Evolutionary conservation across 441 rosid genomes (phyloP).

Genomic region (Sinapis alba): DNA sequence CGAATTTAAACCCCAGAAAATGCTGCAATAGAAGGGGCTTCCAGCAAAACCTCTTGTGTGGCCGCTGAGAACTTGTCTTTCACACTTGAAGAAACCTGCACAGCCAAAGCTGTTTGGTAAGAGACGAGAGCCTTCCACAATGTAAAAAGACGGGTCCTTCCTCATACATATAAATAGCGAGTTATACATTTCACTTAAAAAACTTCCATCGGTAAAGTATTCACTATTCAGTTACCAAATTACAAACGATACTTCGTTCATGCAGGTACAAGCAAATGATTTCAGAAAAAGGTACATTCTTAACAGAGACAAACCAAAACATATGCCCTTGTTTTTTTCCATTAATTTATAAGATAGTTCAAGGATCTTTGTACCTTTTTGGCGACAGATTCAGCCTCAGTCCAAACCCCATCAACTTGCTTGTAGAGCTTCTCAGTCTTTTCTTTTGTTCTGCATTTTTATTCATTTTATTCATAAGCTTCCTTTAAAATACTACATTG

Average conservation of each 20-base stretch:
- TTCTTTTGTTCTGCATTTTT: conserved; percentile 88
- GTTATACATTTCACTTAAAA: too few relatives aligned
- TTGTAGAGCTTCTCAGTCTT: conserved; percentile 84
- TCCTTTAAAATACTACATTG: conserved; percentile 52
- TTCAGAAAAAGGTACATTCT: too few relatives aligned
- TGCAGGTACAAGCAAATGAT: background rate
- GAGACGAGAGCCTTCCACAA: conserved; percentile 3
- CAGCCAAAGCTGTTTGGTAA: conserved; percentile 10
- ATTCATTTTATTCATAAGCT: conserved; percentile 59
- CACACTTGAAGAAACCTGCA: conserved; percentile 75
- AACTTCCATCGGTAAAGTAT: too few relatives aligned
- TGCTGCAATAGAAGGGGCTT: background rate
- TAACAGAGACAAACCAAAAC: too few relatives aligned
- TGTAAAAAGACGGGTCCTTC: background rate
- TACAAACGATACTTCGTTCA: too few relatives aligned
- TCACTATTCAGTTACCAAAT: background rate
- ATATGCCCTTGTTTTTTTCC: too few relatives aligned
- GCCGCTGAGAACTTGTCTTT: conserved; percentile 84
- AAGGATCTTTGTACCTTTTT: conserved; percentile 58
- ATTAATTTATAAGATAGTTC: too few relatives aligned
- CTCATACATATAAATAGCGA: background rate
- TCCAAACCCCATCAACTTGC: conserved; percentile 85
- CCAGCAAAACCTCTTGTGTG: conserved; percentile 72
- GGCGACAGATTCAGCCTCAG: conserved; percentile 86
- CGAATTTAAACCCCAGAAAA: background rate